Evolutionary conservation across 2,329 filamentous ascomycete species (phyloP), one percentile per base, ranked within the genome.

Genomic region (Fusarium brevicatenulatum): DNA sequence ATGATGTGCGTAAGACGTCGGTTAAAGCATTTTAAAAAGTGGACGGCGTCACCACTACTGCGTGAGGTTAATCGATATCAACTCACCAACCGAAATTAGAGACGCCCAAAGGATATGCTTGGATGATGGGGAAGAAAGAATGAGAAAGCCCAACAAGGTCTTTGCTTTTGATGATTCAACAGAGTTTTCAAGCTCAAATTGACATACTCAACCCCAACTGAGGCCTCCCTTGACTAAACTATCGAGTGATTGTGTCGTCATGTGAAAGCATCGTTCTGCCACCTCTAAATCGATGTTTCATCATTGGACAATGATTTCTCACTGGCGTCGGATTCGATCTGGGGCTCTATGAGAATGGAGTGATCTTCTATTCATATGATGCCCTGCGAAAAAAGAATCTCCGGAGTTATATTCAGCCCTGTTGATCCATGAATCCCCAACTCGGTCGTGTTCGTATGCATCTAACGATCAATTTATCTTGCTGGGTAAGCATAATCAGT

Each of bases 1-100:
- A 73, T 67, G 70, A 73, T 73, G 50, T 25, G 70, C 70, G 53
- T 46, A 36, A 52, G 54, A 54, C 37, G 39, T 68, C 66, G 70
- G 70, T 71, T 62, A 71, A 62, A 34, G 66, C 60, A 54, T 59
- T 69, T 70, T 68, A 67, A 66, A 63, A 66, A 64, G 70, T 62
- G 55, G 70, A 63, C 66, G 47, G 62, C 55, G 52, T 69, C 63
- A 66, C 44, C 57, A 72, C 63, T 60, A 70, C 59, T 53, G 47
- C 61, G 52, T 50, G 50, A 73, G 71, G 61, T 74, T 69, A 73
- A 72, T 62, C 68, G 47, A 52, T 53, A 52, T 52, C 30, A 53
- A 54, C 36, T 56, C 28, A 25, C 25, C 21, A 66, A 23, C 63
- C 59, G 59, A 73, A 47, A 63, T 66, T 69, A 55, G 36, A 66